Evolutionary conservation across 2,329 filamentous ascomycete genomes (phyloP).

Genomic region (Ascochyta pisi): DNA sequence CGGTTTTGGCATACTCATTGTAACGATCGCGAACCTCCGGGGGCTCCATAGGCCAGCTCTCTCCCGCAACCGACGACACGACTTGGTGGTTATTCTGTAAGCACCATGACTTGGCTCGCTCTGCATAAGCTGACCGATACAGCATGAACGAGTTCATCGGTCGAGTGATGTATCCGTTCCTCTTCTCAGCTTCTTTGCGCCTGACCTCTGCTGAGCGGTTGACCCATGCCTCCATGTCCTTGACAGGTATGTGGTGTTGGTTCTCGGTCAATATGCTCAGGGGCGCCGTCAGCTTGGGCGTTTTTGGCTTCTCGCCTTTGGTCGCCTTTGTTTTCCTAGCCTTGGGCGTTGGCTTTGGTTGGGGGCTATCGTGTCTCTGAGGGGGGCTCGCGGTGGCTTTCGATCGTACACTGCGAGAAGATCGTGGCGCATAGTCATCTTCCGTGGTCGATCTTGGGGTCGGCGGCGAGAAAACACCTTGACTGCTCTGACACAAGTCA

Average conservation of each 20-base stretch:
- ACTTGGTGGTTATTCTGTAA: constrained; percentile 91
- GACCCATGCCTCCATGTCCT: constrained; percentile 83
- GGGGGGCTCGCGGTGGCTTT: constrained; percentile 36
- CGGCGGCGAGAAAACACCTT: constrained; percentile 47
- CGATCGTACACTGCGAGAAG: constrained; percentile 45
- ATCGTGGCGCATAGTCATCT: constrained; percentile 49
- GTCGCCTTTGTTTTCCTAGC: constrained; percentile 54
- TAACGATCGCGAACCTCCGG: constrained; percentile 76
- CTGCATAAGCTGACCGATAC: constrained; percentile 91
- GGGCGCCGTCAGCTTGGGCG: constrained; percentile 67
- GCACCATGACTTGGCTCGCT: constrained; percentile 81
- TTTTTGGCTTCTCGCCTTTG: constrained; percentile 55
- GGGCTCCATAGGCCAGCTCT: constrained; percentile 84
- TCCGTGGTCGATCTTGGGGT: constrained; percentile 54
- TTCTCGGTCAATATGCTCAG: constrained; percentile 74
- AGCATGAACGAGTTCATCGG: constrained; percentile 99
- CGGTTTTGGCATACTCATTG: constrained; percentile 77
- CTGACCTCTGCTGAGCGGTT: constrained; percentile 72
- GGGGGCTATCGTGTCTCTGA: constrained; percentile 30
- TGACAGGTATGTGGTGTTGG: constrained; percentile 66
- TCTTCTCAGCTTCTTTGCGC: constrained; percentile 70
- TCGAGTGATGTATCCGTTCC: constrained; percentile 81
- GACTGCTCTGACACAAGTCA: constrained; percentile 36
- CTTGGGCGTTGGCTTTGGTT: constrained; percentile 42
- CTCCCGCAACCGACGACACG: constrained; percentile 85